These are phyloP conservation scores for Boletus nobilissimus DNA, from an alignment of 1,284 basidiomycete genomes.

Conservation along the genomic window DNA sequence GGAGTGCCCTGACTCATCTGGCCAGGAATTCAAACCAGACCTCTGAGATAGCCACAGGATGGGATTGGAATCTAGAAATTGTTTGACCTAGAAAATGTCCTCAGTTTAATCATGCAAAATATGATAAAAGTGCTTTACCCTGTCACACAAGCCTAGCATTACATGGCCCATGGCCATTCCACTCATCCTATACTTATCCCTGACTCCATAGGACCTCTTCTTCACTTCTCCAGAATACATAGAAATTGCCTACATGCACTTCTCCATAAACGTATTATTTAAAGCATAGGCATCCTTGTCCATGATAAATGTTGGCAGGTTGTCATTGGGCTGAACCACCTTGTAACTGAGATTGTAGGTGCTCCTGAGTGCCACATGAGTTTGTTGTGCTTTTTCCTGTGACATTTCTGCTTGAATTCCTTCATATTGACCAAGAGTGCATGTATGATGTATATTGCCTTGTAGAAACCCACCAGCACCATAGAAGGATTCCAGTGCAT, in stretches of 20 bases:
- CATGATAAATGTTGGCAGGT: slow-evolving; percentile 1
- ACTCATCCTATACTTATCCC: slow-evolving; percentile 4
- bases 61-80: neutral
- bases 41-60: neutral
- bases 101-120: neutral
- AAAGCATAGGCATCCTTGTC: slow-evolving; percentile 13
- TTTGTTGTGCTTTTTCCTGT: slow-evolving; percentile 8
- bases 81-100: too few species aligned
- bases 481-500: slow-evolving; percentile 21
- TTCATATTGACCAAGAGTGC: slow-evolving; percentile 20
- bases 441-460: slow-evolving; percentile 20
- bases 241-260: neutral
- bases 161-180: neutral
- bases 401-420: slow-evolving; percentile 29
- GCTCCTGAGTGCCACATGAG: slow-evolving; percentile 25
- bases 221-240: slow-evolving; percentile 9
- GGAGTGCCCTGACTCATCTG: neutral
- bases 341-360: slow-evolving; percentile 33
- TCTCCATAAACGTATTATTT: neutral
- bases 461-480: slow-evolving; percentile 4
- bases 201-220: neutral
- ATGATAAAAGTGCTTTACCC: neutral
- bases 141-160: neutral
- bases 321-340: slow-evolving; percentile 18
- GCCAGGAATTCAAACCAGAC: slow-evolving; percentile 7